Evolutionary conservation across 495 filamentous ascomycete species (phyloP).

Genomic region (Aspergillus leporis): DNA sequence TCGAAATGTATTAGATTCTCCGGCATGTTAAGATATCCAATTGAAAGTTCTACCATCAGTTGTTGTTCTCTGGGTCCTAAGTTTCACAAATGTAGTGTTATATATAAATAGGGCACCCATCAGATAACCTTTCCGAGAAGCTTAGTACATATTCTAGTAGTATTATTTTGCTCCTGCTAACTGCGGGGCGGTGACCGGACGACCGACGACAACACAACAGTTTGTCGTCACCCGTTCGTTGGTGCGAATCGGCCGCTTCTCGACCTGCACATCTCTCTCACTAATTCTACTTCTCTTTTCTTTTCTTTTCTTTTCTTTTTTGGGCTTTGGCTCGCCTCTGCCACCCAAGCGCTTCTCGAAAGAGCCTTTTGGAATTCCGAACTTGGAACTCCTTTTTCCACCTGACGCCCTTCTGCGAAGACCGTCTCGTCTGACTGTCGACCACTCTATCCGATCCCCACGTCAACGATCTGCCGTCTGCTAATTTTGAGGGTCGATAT

Average conservation of each 20-base stretch:
- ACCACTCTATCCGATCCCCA: neutral
- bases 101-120: neutral
- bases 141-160: neutral
- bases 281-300: neutral
- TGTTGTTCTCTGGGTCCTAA: no score
- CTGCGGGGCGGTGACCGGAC: conserved; percentile 29
- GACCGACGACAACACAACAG: conserved; percentile 31
- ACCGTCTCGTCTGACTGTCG: neutral
- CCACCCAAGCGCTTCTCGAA: neutral
- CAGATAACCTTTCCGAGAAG: neutral
- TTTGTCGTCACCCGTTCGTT: conserved; percentile 15
- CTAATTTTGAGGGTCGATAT: neutral
- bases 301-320: conserved; percentile 3
- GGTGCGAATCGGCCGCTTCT: conserved; percentile 6
- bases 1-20: conserved; percentile 2
- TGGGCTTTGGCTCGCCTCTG: neutral
- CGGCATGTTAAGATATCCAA: neutral
- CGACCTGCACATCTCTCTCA: neutral
- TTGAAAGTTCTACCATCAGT: neutral
- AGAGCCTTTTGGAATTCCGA: neutral
- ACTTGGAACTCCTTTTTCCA: neutral
- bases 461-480: neutral
- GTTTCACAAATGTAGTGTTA: neutral
- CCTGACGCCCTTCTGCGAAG: neutral
- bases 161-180: conserved; percentile 11